Evolutionary conservation across 768 basidiomycete genomes (phyloP).

Genomic region (Krasilnikovozyma curviuscula): DNA sequence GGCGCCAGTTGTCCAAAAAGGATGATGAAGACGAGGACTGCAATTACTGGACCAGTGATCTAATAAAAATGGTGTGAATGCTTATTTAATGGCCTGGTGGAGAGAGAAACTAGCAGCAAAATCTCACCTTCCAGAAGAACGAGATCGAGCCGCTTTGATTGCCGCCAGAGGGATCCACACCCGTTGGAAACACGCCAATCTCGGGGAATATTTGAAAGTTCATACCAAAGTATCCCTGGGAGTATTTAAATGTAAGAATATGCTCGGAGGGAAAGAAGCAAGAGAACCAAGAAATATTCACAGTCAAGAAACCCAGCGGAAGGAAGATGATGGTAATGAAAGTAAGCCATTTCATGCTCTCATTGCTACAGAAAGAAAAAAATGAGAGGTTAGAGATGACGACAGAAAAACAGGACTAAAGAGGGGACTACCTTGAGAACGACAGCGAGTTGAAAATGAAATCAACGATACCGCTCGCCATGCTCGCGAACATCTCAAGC

Average conservation of each 20-base stretch:
- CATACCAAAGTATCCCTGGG: neutral
- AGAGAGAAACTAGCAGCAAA: no score
- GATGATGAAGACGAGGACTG: no score
- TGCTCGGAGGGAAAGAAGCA: no score
- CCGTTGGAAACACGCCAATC: constrained; percentile 1
- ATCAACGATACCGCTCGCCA: constrained; percentile 25
- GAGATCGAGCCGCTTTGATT: no score
- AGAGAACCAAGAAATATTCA: no score
- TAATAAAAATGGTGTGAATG: no score
- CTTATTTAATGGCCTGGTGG: no score
- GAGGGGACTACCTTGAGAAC: neutral
- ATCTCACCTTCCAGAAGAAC: no score
- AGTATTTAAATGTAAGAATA: no score
- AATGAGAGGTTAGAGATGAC: constrained; percentile 3
- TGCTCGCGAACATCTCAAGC: constrained; percentile 52
- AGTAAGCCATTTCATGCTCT: neutral
- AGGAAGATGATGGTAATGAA: constrained; percentile 3
- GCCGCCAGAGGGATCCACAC: no score
- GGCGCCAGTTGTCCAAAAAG: no score
- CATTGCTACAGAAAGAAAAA: neutral
- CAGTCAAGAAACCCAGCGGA: constrained; percentile 5
- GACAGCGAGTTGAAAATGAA: neutral
- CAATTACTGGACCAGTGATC: no score
- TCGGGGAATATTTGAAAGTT: neutral
- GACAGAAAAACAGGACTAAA: neutral